phyloP scores from a whole-genome alignment of 1,284 basidiomycete genomes.

The Puccinia hordei region DNA sequence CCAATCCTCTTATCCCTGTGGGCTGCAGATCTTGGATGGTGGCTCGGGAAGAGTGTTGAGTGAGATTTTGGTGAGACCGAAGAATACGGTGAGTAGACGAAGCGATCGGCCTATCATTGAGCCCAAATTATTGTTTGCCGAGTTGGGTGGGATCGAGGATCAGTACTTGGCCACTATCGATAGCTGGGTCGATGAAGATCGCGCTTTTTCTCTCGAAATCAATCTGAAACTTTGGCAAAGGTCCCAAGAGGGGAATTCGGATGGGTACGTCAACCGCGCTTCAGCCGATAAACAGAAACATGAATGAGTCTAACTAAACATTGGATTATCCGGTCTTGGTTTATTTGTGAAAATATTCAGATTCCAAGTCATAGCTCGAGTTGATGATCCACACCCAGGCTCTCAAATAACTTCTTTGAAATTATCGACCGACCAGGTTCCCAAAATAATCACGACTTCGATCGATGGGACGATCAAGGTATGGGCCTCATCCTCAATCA shows the following conservation, averaged over 20 bases:
- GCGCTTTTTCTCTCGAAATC: constrained; percentile 65
- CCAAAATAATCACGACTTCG: constrained; percentile 60
- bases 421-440: constrained; percentile 63
- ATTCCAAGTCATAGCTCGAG: constrained; percentile 73
- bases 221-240: constrained; percentile 91
- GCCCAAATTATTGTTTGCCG: constrained; percentile 71
- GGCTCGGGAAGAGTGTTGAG: constrained; percentile 71
- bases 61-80: constrained; percentile 89
- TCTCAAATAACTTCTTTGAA: constrained; percentile 69
- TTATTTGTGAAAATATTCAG: constrained; percentile 50
- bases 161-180: constrained; percentile 83
- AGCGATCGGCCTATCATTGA: constrained; percentile 76
- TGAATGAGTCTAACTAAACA: constrained; percentile 51
- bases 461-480: constrained; percentile 61
- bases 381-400: constrained; percentile 82
- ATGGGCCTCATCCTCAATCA: constrained; percentile 60
- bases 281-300: constrained; percentile 49
- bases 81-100: constrained; percentile 82
- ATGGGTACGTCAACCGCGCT: constrained; percentile 58
- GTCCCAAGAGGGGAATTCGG: constrained; percentile 62
- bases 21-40: constrained; percentile 85
- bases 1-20: constrained; percentile 90
- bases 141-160: constrained; percentile 59
- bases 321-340: neutral
- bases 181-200: constrained; percentile 67